Evolutionary conservation across 139 green algal species (phyloP), one percentile per base, ranked within the genome.

Genomic region (Chlorella sp.): DNA sequence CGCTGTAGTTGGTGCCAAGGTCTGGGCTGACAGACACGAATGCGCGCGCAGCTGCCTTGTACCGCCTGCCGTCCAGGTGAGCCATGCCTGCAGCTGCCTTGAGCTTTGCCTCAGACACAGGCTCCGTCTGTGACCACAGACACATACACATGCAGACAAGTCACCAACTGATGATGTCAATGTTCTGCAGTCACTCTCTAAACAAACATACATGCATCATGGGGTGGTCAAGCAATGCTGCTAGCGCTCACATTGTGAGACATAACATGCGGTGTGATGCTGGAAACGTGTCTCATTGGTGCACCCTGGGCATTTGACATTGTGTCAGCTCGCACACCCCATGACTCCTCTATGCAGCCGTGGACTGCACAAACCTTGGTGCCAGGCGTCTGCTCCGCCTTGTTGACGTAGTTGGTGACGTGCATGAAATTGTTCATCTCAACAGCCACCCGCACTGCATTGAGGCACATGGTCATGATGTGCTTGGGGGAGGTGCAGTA

Each of bases 401-500:
- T 94, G 32, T 80, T 68, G 10, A 96, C 88, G 71, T 98, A 97
- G 75, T 92, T 94, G 27, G 69, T 31, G 1, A 97, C 89, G 71
- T 97, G 90, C 36, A 92, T 82, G 62, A 85, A 94, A 79, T 96
- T 93, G 55, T 75, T 76, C 82, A 95, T 80, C 86, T 96, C 93
- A 2, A 95, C 72, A 6, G 78, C 76, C 24, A 90, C 86, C 17
- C 81, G 75, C 49, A 97, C 87, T 51, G 92, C 86, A 49, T 87
- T 90, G 29, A 98, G 77, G 82, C 94, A 98, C 93, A 97, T 96
- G 51, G 82, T 62, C 23, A 94, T 72, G 60, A 95, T 83, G 80
- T 98, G 94, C 75, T 89, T 88, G 5, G 77, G 67, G 24, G 90
- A 93, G 49, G 91, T 93, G 88, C 94, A 97, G 81, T 97, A 98